Evolutionary conservation across 2,329 filamentous ascomycete species (phyloP), one percentile per base, ranked within the genome.

Genomic region (Claviceps monticola): DNA sequence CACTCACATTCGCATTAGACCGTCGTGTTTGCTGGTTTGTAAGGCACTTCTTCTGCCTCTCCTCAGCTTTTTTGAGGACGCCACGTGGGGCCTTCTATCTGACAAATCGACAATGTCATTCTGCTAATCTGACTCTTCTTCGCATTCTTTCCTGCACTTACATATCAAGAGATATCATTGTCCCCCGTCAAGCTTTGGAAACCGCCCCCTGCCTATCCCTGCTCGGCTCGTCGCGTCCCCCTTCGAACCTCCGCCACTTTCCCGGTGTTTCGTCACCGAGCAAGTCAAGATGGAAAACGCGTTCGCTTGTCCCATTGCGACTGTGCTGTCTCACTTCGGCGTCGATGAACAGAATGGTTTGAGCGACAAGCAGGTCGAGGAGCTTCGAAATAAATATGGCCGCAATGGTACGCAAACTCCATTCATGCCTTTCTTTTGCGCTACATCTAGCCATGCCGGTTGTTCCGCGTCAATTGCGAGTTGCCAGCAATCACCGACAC

Each of bases 281-380:
- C 46, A 48, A 26, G 51, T 49, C 58, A 61, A 57, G 56, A 84
- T 85, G 81, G 79, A 84, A 58, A 75, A 72, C 70, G 80, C 82
- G 57, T 84, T 79, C 61, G 71, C 77, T 57, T 74, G 72, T 61
- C 69, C 79, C 58, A 74, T 73, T 63, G 68, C 74, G 61, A 70
- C 79, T 66, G 78, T 84, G 59, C 71, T 86, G 61, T 68, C 71
- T 62, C 67, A 71, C 59, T 81, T 85, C 61, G 67, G 69, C 14
- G 80, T 83, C 51, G 71, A 80, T 56, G 69, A 73, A 49, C 63
- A 67, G 44, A 65, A 68, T 56, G 82, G 82, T 58, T 69, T 86
- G 60, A 75, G 68, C 13, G 74, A 82, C 58, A 64, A 71, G n/a
- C 80, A 84, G 65, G 76, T 84, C 51, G 59, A 65, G 46, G 68